Base-by-base conservation (phyloP, 805 yeast species). In the Spathaspora girioi region DNA sequence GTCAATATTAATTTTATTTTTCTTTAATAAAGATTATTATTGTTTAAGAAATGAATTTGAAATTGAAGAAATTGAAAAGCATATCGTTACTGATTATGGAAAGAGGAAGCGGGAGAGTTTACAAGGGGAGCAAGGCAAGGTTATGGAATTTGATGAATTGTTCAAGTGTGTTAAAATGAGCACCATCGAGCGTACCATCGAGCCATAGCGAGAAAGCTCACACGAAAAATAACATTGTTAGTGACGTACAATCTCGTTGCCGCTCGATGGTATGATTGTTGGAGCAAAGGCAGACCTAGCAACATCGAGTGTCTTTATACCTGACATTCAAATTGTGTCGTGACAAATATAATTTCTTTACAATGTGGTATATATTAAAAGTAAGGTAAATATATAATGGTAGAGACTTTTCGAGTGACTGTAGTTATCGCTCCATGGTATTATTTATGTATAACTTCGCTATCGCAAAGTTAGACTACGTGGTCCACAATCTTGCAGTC, bases 401-500 rank as follows among this genome's bases (percentile, higher is more conserved):
- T n/a, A n/a, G n/a, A n/a, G n/a, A n/a, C n/a, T n/a, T n/a, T n/a
- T n/a, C n/a, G n/a, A n/a, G n/a, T n/a, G n/a, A n/a, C n/a, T n/a
- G n/a, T n/a, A n/a, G n/a, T n/a, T n/a, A n/a, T n/a, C n/a, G n/a
- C n/a, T n/a, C n/a, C n/a, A n/a, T n/a, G n/a, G n/a, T n/a, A n/a
- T 23, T 23, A 23, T 6, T 6, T 23, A 4, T 23, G 26, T 23
- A 23, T 23, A 23, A 23, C 26, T 23, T 23, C 26, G 26, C 26
- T 23, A 4, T 23, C 26, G 26, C 26, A 4, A 3, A 6, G 6
- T 23, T 3, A 6, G 3, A 9, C 58, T 65, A 74, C n/a, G 97
- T 89, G 26, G 99, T 94, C 99, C 99, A 94, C 63, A 94, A 74
- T 64, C 97, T 84, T 5, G 97, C 98, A 42, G 90, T 83, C 54